Conservation (phyloP, 1,139 yeast species). For the Hansenula sp. region DNA sequence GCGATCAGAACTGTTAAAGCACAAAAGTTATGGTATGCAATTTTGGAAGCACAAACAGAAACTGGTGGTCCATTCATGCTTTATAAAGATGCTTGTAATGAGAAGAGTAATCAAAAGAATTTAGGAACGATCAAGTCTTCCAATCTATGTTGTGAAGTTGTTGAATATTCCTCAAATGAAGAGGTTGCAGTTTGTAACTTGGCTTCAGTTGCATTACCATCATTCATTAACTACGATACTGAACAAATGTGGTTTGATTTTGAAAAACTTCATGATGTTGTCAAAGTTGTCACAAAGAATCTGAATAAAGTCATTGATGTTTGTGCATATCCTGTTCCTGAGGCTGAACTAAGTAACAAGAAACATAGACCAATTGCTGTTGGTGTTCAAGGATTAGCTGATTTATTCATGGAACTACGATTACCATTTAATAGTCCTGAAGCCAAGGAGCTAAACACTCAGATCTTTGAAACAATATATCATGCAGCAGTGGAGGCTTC, state of each 20-base stretch:
- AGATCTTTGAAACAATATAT: constrained; percentile 84
- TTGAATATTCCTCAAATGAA: constrained; percentile 80
- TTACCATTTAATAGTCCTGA: constrained; percentile 74
- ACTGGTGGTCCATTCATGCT: constrained; percentile 93
- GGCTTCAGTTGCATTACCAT: constrained; percentile 81
- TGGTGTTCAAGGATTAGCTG: constrained; percentile 91
- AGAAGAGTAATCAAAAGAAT: constrained; percentile 80
- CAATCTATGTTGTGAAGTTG: constrained; percentile 86
- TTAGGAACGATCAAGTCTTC: constrained; percentile 85
- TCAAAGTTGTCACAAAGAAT: constrained; percentile 70
- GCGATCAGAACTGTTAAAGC: constrained; percentile 70
- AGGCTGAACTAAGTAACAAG: constrained; percentile 63
- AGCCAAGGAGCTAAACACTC: constrained; percentile 69
- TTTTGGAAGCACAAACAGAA: constrained; percentile 85
- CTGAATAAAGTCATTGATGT: constrained; percentile 74
- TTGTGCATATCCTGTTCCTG: constrained; percentile 71
- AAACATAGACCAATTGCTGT: constrained; percentile 82
- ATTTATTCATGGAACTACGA: constrained; percentile 67
- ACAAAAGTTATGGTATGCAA: constrained; percentile 82
- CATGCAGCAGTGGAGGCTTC: constrained; percentile 85
- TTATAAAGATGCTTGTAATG: constrained; percentile 83
- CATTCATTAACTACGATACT: constrained; percentile 46
- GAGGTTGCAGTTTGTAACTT: constrained; percentile 90
- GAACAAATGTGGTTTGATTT: constrained; percentile 49
- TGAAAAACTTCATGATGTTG: constrained; percentile 61